Evolutionary conservation across 805 yeast genomes (phyloP).

Genomic region (Kuraishia hungarica): DNA sequence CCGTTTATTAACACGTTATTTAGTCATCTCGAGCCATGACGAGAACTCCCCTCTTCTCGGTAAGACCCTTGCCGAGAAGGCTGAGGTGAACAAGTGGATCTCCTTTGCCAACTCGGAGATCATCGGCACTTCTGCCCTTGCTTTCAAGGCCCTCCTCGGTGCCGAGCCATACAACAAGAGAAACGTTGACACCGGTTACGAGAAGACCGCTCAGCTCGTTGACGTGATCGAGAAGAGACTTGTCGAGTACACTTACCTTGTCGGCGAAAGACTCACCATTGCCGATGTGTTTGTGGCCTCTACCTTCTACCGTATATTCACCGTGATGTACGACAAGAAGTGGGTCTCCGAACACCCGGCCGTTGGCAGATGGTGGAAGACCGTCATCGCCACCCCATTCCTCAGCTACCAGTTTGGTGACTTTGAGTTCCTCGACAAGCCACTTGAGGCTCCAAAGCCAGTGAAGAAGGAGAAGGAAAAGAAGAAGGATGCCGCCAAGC

Average conservation of each 20-base stretch:
- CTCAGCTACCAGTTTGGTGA: slow-evolving; percentile 34
- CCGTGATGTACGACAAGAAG: slow-evolving; percentile 34
- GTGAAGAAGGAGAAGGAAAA: slow-evolving; percentile 22
- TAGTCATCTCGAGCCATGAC: slow-evolving; percentile 1
- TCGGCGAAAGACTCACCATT: slow-evolving; percentile 36
- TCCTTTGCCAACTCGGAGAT: slow-evolving; percentile 70
- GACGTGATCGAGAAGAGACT: slow-evolving; percentile 25
- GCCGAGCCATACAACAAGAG: slow-evolving; percentile 71
- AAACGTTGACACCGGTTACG: slow-evolving; percentile 20
- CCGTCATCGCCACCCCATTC: slow-evolving; percentile 27
- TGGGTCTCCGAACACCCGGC: slow-evolving; percentile 44
- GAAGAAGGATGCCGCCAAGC: slow-evolving; percentile 29
- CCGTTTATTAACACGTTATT: slow-evolving; percentile 49
- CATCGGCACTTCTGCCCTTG: slow-evolving; percentile 33
- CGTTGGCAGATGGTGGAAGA: slow-evolving; percentile 43
- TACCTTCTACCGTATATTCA: slow-evolving; percentile 37
- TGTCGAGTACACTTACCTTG: slow-evolving; percentile 33
- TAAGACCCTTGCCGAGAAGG: slow-evolving; percentile 52
- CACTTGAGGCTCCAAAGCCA: slow-evolving; percentile 46
- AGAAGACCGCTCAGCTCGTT: slow-evolving; percentile 1
- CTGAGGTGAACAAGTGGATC: slow-evolving; percentile 65
- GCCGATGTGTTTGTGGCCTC: slow-evolving; percentile 38
- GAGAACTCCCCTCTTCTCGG: slow-evolving; percentile 31
- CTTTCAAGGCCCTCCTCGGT: slow-evolving; percentile 59
- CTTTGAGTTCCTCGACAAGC: slow-evolving; percentile 48